Base-by-base conservation (phyloP, 768 basidiomycete genomes). In the Tylopilus sp. region DNA sequence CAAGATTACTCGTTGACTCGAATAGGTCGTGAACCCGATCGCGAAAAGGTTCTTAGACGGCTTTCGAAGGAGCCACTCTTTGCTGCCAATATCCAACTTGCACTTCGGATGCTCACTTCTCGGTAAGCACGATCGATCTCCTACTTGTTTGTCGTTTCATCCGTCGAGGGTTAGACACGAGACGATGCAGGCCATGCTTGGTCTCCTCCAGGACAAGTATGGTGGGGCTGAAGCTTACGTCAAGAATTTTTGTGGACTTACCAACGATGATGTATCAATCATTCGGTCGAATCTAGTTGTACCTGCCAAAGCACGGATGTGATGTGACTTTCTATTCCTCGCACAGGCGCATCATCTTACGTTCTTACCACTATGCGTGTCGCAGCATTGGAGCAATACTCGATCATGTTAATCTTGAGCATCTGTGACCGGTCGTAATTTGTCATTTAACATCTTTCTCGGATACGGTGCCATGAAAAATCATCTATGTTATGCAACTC, bases 21-120 rank as follows among this genome's bases (percentile, higher is more conserved):
- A 52, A 73, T 92, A 33, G 90, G 90, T 6, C 83, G 91, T 31
- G 90, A 91, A 66, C 89, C 89, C 19, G 81, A 83, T 13, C 79
- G 89, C 25, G 81, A 80, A 56, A 82, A 76, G 75, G 80, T 92
- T 36, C 81, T 90, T 75, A 70, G 74, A 36, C 78, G 89, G 8
- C 76, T 92, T 26, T 71, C 76, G 10, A 84, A 84, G 60, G 86
- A 89, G 53, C 87, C 89, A 0, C 54, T 87, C 13, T 91, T 91
- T 58, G 84, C 86, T 2, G 76, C 83, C 7, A 86, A 89, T 59
- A 81, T 78, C 37, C 81, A 87, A 50, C 87, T 87, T 22, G 87
- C 87, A 2, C 72, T 89, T n/a, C 90, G 88, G 55, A 88, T 91
- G 87, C 82, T 92, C 48, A 82, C 85, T 5, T 90, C 87, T 59